Evolutionary conservation across 2,329 filamentous ascomycete genomes (phyloP), one percentile per base, ranked within the genome.

Genomic region (Epichloe uncinata): DNA sequence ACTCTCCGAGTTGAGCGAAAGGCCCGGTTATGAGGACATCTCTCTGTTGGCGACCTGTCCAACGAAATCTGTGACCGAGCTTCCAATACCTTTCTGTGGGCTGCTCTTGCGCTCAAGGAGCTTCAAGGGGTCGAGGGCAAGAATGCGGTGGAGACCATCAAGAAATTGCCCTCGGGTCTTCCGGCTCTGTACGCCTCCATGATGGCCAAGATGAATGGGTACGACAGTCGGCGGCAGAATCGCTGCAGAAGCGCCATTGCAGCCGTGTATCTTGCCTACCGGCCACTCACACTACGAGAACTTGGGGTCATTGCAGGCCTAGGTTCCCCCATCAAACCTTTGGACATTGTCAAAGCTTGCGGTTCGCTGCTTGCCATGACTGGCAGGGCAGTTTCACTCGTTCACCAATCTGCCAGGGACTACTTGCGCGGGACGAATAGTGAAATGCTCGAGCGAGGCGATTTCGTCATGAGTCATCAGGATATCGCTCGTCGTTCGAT

Each of bases 371-470:
- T 73, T 1, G 66, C 61, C 1, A 26, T 67, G 16, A 57, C 56
- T 34, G 53, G 63, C 0, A 53, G 33, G 2, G 55, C 33, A 0
- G 50, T 73, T 11, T 67, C 61, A 37, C 65, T 72, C 43, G 58
- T 73, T 0, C 69, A 74, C 50, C 65, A 71, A 50, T 72, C 69
- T 8, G 70, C 66, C 3, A 70, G 71, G 47, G 70, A 73, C 35
- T 70, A 60, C 53, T 46, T 73, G 3, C 50, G 5, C 18, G 53
- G 26, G 44, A 58, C 2, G 53, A 53, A 50, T 42, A 37, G 15
- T 9, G 48, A n/a, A 44, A 54, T n/a, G 54, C 69, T 13, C 64
- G 68, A 49, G 60, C 61, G 13, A 38, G 26, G 45, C 38, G 60
- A 65, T 1, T 36, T 50, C 5, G 37, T 49, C n/a, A 42, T 57